These are phyloP conservation scores for Kwoniella shandongensis DNA, from an alignment of 768 basidiomycete species.

Conservation along the genomic window DNA sequence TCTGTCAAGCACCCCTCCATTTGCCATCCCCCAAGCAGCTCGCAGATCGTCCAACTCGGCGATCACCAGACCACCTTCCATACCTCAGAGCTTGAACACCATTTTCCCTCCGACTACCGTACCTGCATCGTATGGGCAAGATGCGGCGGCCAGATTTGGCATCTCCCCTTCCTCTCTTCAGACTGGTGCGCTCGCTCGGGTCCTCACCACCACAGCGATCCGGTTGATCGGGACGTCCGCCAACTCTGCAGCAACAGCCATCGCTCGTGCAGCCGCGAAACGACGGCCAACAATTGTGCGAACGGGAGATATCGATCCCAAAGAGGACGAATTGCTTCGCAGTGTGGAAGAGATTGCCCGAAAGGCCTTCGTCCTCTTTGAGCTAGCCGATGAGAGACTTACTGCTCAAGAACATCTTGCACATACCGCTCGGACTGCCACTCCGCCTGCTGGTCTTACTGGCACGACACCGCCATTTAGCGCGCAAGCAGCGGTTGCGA, in stretches of 20 bases:
- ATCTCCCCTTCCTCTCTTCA: constrained; percentile 48
- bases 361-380: constrained; percentile 89
- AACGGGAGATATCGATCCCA: constrained; percentile 39
- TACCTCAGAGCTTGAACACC: constrained; percentile 23
- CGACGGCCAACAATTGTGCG: constrained; percentile 34
- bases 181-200: constrained; percentile 53
- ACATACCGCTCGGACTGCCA: constrained; percentile 10
- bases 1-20: constrained; percentile 54
- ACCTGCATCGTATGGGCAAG: constrained; percentile 29
- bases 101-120: constrained; percentile 36
- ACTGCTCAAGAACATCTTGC: constrained; percentile 27
- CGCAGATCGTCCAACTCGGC: constrained; percentile 22
- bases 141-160: constrained; percentile 38
- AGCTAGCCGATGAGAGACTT: constrained; percentile 88
- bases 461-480: constrained; percentile 27
- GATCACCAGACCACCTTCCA: constrained; percentile 26
- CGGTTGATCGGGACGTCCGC: constrained; percentile 53
- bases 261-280: constrained; percentile 35
- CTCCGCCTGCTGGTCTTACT: constrained; percentile 4
- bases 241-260: constrained; percentile 38
- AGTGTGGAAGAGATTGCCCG: constrained; percentile 85
- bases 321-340: constrained; percentile 76
- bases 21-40: constrained; percentile 43
- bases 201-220: constrained; percentile 54
- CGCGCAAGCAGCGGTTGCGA: constrained; percentile 8